Percentiles rank a stretch among this genome's conserved stretches.
These are phyloP conservation scores for Juglanconis oblonga DNA, from an alignment of 2,329 filamentous ascomycete genomes.

Conservation along the genomic window DNA sequence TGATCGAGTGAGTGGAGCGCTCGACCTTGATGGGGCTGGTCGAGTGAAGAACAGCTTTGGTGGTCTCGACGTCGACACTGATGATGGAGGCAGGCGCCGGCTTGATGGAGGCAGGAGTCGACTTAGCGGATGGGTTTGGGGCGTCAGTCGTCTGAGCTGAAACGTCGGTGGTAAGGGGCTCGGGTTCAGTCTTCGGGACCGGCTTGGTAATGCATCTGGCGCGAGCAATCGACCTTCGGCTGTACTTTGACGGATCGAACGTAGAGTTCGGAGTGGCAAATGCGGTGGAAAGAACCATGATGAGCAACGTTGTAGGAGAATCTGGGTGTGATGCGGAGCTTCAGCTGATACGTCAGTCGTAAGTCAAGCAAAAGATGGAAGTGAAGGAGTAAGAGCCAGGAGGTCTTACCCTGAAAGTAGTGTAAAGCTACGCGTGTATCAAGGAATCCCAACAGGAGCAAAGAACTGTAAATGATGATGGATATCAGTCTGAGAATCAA, in stretches of 20 bases:
- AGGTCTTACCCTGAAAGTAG: no score
- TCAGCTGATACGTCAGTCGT: neutral
- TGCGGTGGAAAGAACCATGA: neutral
- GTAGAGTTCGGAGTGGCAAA: neutral
- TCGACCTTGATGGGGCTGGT: neutral
- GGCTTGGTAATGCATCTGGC: neutral
- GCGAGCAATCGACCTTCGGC: neutral
- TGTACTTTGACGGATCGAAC: neutral
- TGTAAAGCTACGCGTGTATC: no score
- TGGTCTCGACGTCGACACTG: neutral
- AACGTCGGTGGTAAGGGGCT: no score
- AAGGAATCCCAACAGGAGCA: no score
- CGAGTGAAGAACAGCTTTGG: neutral
- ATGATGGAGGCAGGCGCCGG: no score
- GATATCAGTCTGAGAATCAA: no score
- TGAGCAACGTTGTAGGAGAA: neutral
- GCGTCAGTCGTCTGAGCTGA: neutral
- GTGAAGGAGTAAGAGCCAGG: no score
- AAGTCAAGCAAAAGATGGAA: no score
- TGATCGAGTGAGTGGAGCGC: neutral
- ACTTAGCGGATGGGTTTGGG: no score
- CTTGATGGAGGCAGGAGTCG: no score
- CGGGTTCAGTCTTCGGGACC: neutral
- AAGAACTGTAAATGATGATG: no score
- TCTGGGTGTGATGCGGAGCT: neutral